phyloP scores from a whole-genome alignment of 176 grass and related monocot species.

The Lolium perenne region DNA sequence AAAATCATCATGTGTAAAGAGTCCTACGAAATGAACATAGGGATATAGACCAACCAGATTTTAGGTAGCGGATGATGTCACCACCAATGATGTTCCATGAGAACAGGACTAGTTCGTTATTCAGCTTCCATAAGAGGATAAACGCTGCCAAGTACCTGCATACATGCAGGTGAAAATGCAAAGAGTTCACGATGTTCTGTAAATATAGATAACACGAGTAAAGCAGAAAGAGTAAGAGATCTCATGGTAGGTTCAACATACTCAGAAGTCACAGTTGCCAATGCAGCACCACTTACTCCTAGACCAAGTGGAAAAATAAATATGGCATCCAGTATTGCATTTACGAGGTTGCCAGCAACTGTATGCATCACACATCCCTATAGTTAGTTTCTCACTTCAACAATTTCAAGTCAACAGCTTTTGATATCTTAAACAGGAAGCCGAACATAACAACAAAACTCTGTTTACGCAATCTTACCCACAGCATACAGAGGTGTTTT shows the following conservation, averaged over 20 bases:
- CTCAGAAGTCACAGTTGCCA: conserved; percentile 91
- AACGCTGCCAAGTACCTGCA: conserved; percentile 81
- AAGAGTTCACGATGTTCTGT: conserved; percentile 24
- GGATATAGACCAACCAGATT: conserved; percentile 69
- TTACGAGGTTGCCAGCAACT: conserved; percentile 89
- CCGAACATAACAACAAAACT: background rate
- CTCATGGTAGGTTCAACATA: conserved; percentile 59
- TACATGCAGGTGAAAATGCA: conserved; percentile 39
- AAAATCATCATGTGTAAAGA: conserved; percentile 12
- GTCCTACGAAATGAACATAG: conserved; percentile 30
- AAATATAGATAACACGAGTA: background rate
- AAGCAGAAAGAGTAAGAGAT: conserved; percentile 25
- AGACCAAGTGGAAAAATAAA: conserved; percentile 87
- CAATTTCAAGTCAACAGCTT: conserved; percentile 4
- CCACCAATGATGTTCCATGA: conserved; percentile 56
- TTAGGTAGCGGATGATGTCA: conserved; percentile 71
- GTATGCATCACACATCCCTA: conserved; percentile 1
- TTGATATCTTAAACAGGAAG: background rate
- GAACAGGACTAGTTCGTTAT: conserved; percentile 67
- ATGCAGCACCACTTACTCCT: conserved; percentile 86
- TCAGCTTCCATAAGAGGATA: conserved; percentile 89
- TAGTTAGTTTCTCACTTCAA: conserved; percentile 17
- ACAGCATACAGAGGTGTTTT: conserved; percentile 94
- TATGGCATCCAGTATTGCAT: conserved; percentile 76
- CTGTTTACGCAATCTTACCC: conserved; percentile 45